Percentiles rank a stretch among this genome's conserved stretches.
phyloP scores from a whole-genome alignment of 768 basidiomycete genomes.

The Lactarius sanguifluus region DNA sequence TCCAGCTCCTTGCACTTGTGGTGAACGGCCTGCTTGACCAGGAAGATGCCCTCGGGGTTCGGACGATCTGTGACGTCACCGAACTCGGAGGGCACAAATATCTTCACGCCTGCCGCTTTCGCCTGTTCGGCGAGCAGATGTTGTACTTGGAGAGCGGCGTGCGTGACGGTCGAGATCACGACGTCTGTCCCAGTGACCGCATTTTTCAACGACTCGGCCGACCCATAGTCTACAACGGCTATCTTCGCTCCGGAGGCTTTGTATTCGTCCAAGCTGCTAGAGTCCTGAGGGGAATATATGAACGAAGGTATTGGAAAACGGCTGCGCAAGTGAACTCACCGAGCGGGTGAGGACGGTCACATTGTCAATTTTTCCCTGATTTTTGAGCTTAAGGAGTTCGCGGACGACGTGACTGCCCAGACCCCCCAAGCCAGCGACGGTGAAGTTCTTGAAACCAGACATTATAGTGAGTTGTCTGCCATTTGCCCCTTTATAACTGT shows the following conservation, averaged over 20 bases:
- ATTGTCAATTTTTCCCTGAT: conserved; percentile 9
- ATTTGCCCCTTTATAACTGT: neutral
- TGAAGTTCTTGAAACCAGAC: conserved; percentile 16
- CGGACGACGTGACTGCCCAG: conserved; percentile 4
- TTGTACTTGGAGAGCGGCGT: conserved; percentile 29
- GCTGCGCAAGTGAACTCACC: neutral
- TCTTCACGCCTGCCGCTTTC: conserved; percentile 34
- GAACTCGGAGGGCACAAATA: conserved; percentile 38
- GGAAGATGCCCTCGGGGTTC: conserved; percentile 12
- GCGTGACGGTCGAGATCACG: conserved; percentile 16
- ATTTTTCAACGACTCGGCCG: conserved; percentile 13
- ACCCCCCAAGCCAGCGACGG: conserved; percentile 7
- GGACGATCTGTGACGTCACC: conserved; percentile 20
- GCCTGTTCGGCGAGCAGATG: conserved; percentile 34
- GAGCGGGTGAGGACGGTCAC: conserved; percentile 19
- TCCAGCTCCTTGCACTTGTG: conserved; percentile 25
- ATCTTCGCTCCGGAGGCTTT: conserved; percentile 18
- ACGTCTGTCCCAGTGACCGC: conserved; percentile 21
- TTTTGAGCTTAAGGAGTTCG: conserved; percentile 13
- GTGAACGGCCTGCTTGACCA: conserved; percentile 21
- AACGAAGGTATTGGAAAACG: neutral
- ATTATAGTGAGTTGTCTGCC: neutral
- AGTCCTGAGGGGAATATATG: neutral
- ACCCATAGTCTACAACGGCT: conserved; percentile 24
- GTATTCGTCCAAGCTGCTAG: conserved; percentile 8